These are phyloP conservation scores for Eutrema heterophyllum DNA, from an alignment of 345 rosid genomes.

Conservation along the genomic window DNA sequence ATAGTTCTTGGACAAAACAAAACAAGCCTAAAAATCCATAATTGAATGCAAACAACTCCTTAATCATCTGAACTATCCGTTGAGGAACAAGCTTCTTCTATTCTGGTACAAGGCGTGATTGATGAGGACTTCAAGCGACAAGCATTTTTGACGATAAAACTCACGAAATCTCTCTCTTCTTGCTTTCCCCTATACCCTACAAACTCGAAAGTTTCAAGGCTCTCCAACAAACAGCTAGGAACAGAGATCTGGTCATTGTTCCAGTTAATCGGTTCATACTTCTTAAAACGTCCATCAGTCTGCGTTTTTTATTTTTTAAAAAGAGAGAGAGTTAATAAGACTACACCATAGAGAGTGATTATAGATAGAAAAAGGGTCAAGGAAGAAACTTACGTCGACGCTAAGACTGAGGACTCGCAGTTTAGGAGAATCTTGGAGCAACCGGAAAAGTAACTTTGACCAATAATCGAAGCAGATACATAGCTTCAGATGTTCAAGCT, in stretches of 20 bases:
- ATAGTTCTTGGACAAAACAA: neutral
- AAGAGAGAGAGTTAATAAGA: neutral
- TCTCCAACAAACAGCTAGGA: neutral
- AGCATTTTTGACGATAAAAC: constrained; percentile 3
- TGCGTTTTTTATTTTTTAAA: neutral
- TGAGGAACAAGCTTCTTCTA: neutral
- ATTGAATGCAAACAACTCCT: neutral
- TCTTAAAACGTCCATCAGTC: neutral
- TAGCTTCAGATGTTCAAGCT: neutral
- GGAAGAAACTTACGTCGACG: neutral
- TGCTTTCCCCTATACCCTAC: neutral
- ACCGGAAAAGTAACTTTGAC: neutral
- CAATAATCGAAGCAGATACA: neutral
- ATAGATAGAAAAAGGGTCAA: neutral
- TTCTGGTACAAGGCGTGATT: neutral
- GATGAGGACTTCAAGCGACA: neutral
- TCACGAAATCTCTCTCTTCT: constrained; percentile 12
- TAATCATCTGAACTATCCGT: neutral
- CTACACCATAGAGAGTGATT: neutral
- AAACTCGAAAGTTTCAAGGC: constrained; percentile 12
- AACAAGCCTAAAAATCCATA: neutral
- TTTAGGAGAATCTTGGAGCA: neutral
- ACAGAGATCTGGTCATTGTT: neutral
- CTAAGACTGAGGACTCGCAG: neutral
- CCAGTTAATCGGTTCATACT: neutral